These are phyloP conservation scores for Trichophyton rubrum DNA, from an alignment of 2,329 filamentous ascomycete species.

Conservation along the genomic window DNA sequence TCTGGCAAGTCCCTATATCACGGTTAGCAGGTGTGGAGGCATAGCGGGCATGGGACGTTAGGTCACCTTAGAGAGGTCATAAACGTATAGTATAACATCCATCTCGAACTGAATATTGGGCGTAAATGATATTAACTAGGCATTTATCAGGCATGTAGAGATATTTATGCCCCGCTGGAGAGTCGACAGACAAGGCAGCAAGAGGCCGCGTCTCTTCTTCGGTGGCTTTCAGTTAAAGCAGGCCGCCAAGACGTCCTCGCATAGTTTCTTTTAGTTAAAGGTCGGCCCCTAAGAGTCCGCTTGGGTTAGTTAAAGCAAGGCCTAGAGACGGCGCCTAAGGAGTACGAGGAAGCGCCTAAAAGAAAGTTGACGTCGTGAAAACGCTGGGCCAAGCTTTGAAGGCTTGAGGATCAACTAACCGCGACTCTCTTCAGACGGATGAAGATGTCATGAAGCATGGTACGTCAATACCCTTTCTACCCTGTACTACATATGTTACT, in stretches of 20 bases:
- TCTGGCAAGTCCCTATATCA: conserved; percentile 41
- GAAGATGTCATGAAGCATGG: not conserved
- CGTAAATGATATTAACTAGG: no score
- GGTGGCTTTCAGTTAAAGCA: not conserved
- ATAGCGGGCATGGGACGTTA: not conserved
- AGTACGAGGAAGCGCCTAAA: not conserved
- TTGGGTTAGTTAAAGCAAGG: not conserved
- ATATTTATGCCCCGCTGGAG: not conserved
- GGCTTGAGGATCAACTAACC: not conserved
- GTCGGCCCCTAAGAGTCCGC: not conserved
- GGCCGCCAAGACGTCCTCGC: not conserved
- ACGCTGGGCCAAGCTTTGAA: not conserved
- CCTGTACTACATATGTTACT: not conserved
- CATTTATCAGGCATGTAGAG: not conserved
- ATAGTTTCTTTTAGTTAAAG: not conserved
- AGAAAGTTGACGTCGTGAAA: not conserved
- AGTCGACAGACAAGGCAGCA: not conserved
- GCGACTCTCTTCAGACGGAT: not conserved
- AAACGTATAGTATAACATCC: conserved; percentile 66
- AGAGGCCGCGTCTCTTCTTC: not conserved
- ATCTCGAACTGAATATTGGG: conserved; percentile 31
- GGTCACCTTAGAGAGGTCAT: conserved; percentile 55
- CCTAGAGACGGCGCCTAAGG: not conserved
- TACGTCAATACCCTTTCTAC: not conserved
- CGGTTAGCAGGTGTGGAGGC: not conserved